Evolutionary conservation across 352 stramenopile genomes (phyloP).

Genomic region (Pythium grandisporangium): DNA sequence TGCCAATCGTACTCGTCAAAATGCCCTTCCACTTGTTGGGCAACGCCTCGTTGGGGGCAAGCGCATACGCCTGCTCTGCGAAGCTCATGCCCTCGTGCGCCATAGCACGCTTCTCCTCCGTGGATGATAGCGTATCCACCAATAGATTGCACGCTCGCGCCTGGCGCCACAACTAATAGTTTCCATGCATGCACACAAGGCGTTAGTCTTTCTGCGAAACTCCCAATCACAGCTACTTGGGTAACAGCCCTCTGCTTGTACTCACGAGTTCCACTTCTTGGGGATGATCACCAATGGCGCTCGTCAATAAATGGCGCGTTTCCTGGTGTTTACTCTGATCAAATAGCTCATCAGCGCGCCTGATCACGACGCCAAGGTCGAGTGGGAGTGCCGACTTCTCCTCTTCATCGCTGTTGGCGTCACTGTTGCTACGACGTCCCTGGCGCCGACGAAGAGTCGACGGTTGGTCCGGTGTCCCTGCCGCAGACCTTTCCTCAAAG

Average conservation of each 20-base stretch:
- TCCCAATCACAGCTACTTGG: too few relatives aligned
- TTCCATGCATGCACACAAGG: not conserved
- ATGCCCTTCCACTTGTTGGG: constrained; percentile 77
- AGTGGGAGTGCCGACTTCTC: constrained; percentile 19
- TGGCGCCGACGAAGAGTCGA: not conserved
- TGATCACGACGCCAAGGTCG: constrained; percentile 22
- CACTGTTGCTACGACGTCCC: not conserved
- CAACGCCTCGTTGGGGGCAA: constrained; percentile 30
- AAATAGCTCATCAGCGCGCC: constrained; percentile 36
- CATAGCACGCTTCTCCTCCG: constrained; percentile 44
- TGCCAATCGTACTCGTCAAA: constrained; percentile 50
- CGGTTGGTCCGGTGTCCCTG: constrained; percentile 1
- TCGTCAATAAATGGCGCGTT: constrained; percentile 31
- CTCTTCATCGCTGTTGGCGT: constrained; percentile 13
- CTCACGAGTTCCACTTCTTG: too few relatives aligned
- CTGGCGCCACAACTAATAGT: constrained; percentile 47
- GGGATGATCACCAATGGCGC: too few relatives aligned
- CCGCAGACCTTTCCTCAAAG: too few relatives aligned
- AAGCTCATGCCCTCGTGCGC: constrained; percentile 41
- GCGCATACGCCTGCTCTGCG: constrained; percentile 40
- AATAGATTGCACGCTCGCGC: constrained; percentile 54
- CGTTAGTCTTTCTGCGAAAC: too few relatives aligned
- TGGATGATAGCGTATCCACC: constrained; percentile 24
- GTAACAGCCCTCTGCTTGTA: too few relatives aligned
- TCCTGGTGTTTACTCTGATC: constrained; percentile 29